Conservation (phyloP, 495 filamentous ascomycete genomes). For the Elasticomyces elasticus region DNA sequence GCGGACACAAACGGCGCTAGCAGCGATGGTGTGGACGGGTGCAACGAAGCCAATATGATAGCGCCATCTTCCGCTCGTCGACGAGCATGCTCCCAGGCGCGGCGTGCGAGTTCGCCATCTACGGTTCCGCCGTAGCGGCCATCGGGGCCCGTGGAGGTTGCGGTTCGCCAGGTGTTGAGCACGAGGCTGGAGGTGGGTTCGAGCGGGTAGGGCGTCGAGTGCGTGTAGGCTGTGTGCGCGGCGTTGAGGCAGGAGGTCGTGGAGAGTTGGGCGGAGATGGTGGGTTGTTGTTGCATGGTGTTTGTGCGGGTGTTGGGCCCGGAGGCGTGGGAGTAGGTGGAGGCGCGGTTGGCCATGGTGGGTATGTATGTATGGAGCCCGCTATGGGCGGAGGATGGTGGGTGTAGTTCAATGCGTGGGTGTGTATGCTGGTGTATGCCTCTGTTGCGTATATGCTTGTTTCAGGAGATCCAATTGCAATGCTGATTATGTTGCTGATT, state of each 20-base stretch:
- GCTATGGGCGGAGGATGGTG: constrained; percentile 46
- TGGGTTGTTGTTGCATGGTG: constrained; percentile 22
- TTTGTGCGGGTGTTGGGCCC: constrained; percentile 6
- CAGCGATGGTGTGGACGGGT: constrained; percentile 71
- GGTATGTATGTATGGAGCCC: constrained; percentile 25
- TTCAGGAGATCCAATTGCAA: too few relatives aligned
- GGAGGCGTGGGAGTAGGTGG: constrained; percentile 7
- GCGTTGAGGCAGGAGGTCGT: constrained; percentile 87
- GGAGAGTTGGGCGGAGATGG: constrained; percentile 62
- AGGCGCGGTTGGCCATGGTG: constrained; percentile 17
- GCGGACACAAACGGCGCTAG: constrained; percentile 71
- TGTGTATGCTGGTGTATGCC: background rate
- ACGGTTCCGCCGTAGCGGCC: constrained; percentile 50
- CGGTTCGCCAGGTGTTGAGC: constrained; percentile 90
- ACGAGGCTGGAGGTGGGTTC: constrained; percentile 89
- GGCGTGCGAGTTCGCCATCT: constrained; percentile 64
- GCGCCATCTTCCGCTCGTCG: constrained; percentile 92
- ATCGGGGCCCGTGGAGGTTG: constrained; percentile 41
- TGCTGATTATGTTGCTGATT: too few relatives aligned
- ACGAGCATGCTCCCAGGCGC: constrained; percentile 95
- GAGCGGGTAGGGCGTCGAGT: constrained; percentile 65
- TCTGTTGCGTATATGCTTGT: background rate
- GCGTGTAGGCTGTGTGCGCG: constrained; percentile 80
- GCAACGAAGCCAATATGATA: constrained; percentile 64
- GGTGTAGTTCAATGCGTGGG: constrained; percentile 1